A percentile compares a stretch with the other conserved stretches of the same genome.
These are phyloP conservation scores for Yarrowia divulgata DNA, from an alignment of 805 yeast species.

Conservation along the genomic window DNA sequence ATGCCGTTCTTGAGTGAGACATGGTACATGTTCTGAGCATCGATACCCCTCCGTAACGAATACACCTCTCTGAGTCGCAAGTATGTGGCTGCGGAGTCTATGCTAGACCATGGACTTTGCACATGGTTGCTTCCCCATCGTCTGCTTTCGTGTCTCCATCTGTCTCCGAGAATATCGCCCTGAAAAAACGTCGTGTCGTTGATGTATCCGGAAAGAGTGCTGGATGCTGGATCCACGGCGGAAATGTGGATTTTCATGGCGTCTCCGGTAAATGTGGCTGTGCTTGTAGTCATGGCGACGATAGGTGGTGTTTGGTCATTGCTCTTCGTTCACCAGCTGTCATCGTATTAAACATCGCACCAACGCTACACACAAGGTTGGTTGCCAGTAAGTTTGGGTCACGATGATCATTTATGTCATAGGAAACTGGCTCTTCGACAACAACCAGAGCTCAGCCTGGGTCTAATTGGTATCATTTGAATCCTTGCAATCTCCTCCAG, in stretches of 20 bases:
- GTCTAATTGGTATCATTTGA: no score
- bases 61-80: slow-evolving; percentile 10
- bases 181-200: slow-evolving; percentile 22
- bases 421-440: no score
- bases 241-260: slow-evolving; percentile 19
- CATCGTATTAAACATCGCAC: slow-evolving; percentile 2
- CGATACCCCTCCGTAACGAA: not conserved
- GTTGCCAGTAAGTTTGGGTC: slow-evolving; percentile 1
- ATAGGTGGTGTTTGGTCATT: not conserved
- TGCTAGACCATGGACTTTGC: not conserved
- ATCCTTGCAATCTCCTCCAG: no score
- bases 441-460: no score
- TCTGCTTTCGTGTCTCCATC: slow-evolving; percentile 1
- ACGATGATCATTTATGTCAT: not conserved
- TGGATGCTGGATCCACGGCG: slow-evolving; percentile 16
- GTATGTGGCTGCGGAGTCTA: slow-evolving; percentile 11
- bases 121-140: slow-evolving; percentile 7
- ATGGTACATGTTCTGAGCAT: slow-evolving; percentile 17
- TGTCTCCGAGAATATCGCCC: slow-evolving; percentile 28
- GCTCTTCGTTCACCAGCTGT: not conserved
- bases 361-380: slow-evolving; percentile 10
- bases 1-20: slow-evolving; percentile 21
- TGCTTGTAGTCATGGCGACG: slow-evolving; percentile 9
- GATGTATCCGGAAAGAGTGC: slow-evolving; percentile 11
- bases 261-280: slow-evolving; percentile 8